Conservation (phyloP, 148 eudicot genomes). For the Polygonum aviculare region DNA sequence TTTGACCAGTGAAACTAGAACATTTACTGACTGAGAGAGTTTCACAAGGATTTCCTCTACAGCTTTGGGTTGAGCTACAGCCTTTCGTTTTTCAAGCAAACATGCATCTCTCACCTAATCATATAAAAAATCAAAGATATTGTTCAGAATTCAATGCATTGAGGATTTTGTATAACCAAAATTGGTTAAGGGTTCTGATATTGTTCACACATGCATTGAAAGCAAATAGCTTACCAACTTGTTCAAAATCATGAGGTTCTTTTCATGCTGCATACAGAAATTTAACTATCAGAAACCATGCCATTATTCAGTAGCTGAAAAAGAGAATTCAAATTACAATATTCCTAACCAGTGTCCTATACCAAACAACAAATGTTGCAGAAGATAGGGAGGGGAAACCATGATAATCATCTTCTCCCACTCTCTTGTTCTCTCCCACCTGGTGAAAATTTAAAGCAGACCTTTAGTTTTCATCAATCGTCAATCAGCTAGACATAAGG, state of each 20-base stretch:
- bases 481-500: background rate
- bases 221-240: constrained; percentile 37
- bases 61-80: constrained; percentile 21
- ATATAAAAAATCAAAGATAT: constrained; percentile 9
- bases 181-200: background rate
- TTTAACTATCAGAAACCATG: background rate
- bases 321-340: background rate
- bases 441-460: constrained; percentile 12
- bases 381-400: constrained; percentile 39
- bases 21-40: constrained; percentile 35
- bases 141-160: background rate
- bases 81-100: constrained; percentile 26
- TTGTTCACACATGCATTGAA: background rate
- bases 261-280: constrained; percentile 42
- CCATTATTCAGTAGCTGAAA: background rate
- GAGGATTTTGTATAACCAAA: background rate
- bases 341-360: constrained; percentile 39
- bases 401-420: constrained; percentile 23
- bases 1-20: constrained; percentile 39
- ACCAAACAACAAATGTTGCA: constrained; percentile 46
- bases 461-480: background rate
- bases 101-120: constrained; percentile 35
- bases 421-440: constrained; percentile 24
- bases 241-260: constrained; percentile 35
- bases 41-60: constrained; percentile 29